A percentile compares a stretch with the other conserved stretches of the same genome.
Conservation (phyloP, 2,329 filamentous ascomycete species). For the Sporothrix luriei region DNA sequence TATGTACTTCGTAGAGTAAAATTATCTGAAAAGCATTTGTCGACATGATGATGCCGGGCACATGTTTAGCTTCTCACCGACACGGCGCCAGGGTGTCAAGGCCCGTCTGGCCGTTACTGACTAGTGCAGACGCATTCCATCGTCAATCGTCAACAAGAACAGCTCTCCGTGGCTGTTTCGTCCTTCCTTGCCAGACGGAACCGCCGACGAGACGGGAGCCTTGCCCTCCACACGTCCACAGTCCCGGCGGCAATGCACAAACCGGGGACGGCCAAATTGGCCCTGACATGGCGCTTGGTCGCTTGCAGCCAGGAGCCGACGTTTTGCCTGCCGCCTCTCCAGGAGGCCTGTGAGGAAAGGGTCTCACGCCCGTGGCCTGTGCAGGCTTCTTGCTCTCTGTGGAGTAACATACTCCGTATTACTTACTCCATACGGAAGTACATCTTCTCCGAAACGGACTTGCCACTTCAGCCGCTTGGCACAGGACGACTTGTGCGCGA, state of each 20-base stretch:
- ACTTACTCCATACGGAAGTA: too few relatives aligned
- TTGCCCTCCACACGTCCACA: not conserved
- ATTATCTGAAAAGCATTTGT: not conserved
- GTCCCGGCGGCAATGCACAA: not conserved
- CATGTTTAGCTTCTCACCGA: not conserved
- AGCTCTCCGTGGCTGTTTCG: not conserved
- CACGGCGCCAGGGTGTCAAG: too few relatives aligned
- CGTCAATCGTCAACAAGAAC: not conserved
- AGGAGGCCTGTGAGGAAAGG: not conserved
- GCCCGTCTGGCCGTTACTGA: not conserved
- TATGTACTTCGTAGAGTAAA: too few relatives aligned
- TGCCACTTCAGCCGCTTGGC: not conserved
- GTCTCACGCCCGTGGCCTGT: not conserved
- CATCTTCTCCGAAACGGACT: too few relatives aligned
- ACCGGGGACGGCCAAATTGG: slow-evolving; percentile 12
- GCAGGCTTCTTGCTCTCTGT: not conserved
- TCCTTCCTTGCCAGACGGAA: not conserved
- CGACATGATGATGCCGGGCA: not conserved
- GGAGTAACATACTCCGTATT: too few relatives aligned
- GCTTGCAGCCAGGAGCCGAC: not conserved
- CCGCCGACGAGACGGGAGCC: slow-evolving; percentile 1
- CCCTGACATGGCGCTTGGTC: not conserved
- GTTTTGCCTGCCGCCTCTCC: not conserved
- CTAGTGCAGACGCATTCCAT: not conserved
- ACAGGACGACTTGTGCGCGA: not conserved